These are phyloP conservation scores for Lachnellula cervina DNA, from an alignment of 2,329 filamentous ascomycete genomes.

Conservation along the genomic window DNA sequence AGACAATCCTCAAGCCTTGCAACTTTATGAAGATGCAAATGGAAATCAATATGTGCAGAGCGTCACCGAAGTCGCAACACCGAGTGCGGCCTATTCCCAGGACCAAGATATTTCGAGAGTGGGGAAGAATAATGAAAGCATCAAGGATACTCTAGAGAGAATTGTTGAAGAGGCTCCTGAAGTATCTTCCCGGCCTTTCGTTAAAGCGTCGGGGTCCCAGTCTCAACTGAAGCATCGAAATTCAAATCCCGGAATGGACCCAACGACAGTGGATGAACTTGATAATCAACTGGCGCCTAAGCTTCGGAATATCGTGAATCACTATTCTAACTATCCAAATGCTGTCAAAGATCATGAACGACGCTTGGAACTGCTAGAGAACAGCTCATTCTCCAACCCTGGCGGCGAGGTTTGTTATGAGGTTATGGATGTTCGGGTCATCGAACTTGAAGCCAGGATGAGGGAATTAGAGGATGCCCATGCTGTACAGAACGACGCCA, in stretches of 20 bases:
- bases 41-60: slow-evolving; percentile 26
- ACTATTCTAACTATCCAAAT: slow-evolving; percentile 21
- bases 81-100: slow-evolving; percentile 21
- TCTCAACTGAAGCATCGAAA: slow-evolving; percentile 18
- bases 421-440: slow-evolving; percentile 62
- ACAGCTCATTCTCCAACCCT: slow-evolving; percentile 59
- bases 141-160: slow-evolving; percentile 18
- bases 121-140: slow-evolving; percentile 12
- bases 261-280: slow-evolving; percentile 2
- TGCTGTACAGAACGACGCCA: slow-evolving; percentile 37
- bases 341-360: slow-evolving; percentile 45
- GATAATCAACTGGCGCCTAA: slow-evolving; percentile 17
- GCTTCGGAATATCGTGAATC: slow-evolving; percentile 21
- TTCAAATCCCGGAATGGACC: slow-evolving; percentile 9
- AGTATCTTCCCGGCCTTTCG: slow-evolving; percentile 3
- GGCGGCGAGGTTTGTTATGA: slow-evolving; percentile 67
- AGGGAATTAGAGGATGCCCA: slow-evolving; percentile 54
- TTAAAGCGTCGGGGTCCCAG: slow-evolving; percentile 12
- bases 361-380: slow-evolving; percentile 66
- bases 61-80: slow-evolving; percentile 27
- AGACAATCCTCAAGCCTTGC: slow-evolving; percentile 15
- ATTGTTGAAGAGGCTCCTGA: slow-evolving; percentile 13
- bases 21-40: slow-evolving; percentile 25
- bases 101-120: slow-evolving; percentile 13
- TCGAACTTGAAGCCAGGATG: slow-evolving; percentile 62